phyloP scores from a whole-genome alignment of 495 filamentous ascomycete species.

The Penicillium coffeae region DNA sequence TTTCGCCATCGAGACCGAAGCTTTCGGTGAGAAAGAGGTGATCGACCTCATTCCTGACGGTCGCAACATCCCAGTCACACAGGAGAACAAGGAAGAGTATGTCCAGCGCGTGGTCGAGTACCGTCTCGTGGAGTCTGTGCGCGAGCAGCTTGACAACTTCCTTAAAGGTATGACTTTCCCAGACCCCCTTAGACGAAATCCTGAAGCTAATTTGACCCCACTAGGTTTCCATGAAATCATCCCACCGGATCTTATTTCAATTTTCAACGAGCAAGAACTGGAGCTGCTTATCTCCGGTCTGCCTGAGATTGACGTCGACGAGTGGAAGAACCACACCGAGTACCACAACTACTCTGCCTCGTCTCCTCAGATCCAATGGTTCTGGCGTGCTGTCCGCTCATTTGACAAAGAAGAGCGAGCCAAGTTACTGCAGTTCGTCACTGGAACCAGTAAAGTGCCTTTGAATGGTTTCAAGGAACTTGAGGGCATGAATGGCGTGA shows the following conservation, averaged over 20 bases:
- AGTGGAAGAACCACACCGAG: constrained; percentile 98
- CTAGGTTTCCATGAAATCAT: constrained; percentile 95
- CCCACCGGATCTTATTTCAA: constrained; percentile 86
- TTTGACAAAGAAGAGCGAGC: constrained; percentile 99
- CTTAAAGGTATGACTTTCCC: constrained; percentile 51
- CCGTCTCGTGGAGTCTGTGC: constrained; percentile 82
- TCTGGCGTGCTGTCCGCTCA: constrained; percentile 96
- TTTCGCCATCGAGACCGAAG: constrained; percentile 88
- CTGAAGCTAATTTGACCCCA: neutral
- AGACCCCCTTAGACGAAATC: neutral
- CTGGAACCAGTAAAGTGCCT: constrained; percentile 96
- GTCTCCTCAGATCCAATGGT: constrained; percentile 98
- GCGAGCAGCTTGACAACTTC: constrained; percentile 93
- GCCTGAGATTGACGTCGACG: constrained; percentile 94
- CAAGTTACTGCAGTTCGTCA: constrained; percentile 97
- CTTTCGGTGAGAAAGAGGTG: constrained; percentile 82
- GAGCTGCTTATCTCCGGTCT: constrained; percentile 96
- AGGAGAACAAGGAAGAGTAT: constrained; percentile 98
- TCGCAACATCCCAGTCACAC: constrained; percentile 86
- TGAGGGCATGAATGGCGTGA: constrained; percentile 99
- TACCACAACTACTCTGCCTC: constrained; percentile 97
- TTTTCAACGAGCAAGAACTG: constrained; percentile 98
- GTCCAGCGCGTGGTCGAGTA: constrained; percentile 92
- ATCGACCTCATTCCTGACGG: constrained; percentile 86
- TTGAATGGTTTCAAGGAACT: constrained; percentile 99